Conservation (phyloP, 139 green algal species). For the Coelastrella sp. region DNA sequence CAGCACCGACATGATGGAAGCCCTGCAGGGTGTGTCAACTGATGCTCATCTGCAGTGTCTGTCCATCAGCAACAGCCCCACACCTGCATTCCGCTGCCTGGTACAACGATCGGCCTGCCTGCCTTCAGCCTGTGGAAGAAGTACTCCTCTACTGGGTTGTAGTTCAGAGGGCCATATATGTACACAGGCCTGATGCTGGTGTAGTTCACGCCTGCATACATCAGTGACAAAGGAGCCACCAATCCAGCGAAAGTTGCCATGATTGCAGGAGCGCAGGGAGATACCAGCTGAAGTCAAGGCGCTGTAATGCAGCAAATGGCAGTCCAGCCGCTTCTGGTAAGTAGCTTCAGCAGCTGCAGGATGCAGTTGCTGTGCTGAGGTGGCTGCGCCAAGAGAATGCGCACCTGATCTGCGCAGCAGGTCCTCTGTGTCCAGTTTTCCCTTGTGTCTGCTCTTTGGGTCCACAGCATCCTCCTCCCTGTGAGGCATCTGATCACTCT, state of each 20-base stretch:
- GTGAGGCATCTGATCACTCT: slow-evolving; percentile 95
- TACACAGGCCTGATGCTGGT: slow-evolving; percentile 95
- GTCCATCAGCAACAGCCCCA: background rate
- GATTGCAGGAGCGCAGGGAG: no score
- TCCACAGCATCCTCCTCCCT: slow-evolving; percentile 91
- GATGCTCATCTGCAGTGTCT: no score
- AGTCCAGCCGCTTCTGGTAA: no score
- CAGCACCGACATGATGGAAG: background rate
- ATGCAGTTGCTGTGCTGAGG: no score
- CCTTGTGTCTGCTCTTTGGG: slow-evolving; percentile 94
- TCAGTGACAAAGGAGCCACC: no score
- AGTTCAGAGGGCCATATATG: slow-evolving; percentile 99
- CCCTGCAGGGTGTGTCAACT: no score
- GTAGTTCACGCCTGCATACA: slow-evolving; percentile 79
- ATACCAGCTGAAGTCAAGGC: no score
- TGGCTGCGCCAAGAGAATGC: background rate
- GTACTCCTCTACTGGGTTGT: slow-evolving; percentile 98
- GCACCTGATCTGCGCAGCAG: slow-evolving; percentile 66
- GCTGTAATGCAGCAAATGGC: no score
- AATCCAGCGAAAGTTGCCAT: no score
- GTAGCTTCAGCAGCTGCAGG: no score
- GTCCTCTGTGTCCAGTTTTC: slow-evolving; percentile 96
- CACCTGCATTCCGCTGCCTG: slow-evolving; percentile 89
- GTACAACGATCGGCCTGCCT: slow-evolving; percentile 90
- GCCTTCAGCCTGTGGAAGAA: slow-evolving; percentile 85